Base-by-base conservation (phyloP, 2,329 filamentous ascomycete species). In the Coniella vitis region DNA sequence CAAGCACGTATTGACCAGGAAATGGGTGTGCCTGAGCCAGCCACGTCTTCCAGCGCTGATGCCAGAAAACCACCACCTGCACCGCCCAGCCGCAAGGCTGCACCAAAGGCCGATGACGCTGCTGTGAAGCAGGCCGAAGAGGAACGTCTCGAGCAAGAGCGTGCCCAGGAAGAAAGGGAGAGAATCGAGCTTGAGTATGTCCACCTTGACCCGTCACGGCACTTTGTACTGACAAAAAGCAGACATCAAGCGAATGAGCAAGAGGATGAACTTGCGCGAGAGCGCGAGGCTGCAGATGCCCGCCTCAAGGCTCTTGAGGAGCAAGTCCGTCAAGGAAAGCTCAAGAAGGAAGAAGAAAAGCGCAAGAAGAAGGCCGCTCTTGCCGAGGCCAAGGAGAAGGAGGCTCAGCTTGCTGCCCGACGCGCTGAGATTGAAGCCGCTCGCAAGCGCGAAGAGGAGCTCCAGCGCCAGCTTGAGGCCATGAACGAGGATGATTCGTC, bases 261-360 rank as follows among this genome's bases (percentile, higher is more conserved):
- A 64, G 89, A 95, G 65, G 81, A 86, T 22, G 90, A 94, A 52
- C 76, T 95, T 48, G 81, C 79, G 29, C 81, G 78, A 57, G 90
- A 96, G 67, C 85, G 85, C 47, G 81, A 90, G 60, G 89, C 86
- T 46, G 83, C 90, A 36, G 82, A 86, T 58, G 86, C 87, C 54
- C 88, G 90, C 44, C 77, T 97, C 20, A 88, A 83, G 63, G 90
- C 89, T 14, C 79, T 98, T 8, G 90, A 98, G 67, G 90, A 97
- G 64, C 90, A 96, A 66, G 90, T 97, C 45, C 84, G 84, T 55
- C 87, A 90, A 63, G 89, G 90, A 60, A 98, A 97, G 71, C 71
- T 97, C 45, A 91, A 89, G 74, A 97, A 95, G 68, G 87, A 94
- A 57, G 93, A 98, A 65, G 93, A 96, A 70, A 96, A 95, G 74